Evolutionary conservation across 441 rosid species (phyloP).

Genomic region (Pelargonium cotyledonis): DNA sequence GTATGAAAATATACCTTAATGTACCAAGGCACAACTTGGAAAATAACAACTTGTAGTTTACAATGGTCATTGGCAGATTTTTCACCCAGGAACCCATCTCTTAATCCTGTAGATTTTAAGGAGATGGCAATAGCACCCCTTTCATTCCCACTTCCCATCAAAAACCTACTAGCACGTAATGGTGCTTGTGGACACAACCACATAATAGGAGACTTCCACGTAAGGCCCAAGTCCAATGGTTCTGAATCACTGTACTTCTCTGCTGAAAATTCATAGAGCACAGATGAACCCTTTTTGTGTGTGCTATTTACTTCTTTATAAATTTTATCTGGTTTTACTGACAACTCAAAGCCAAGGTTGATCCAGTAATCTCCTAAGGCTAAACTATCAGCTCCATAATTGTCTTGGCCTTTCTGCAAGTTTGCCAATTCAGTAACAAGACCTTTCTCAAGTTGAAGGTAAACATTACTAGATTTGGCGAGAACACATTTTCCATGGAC

Average conservation of each 20-base stretch:
- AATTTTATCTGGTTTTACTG: conserved; percentile 57
- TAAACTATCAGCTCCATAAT: conserved; percentile 16
- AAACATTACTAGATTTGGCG: conserved; percentile 63
- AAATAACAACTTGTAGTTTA: conserved; percentile 51
- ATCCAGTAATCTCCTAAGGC: conserved; percentile 27
- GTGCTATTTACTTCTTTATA: conserved; percentile 38
- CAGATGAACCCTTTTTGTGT: conserved; percentile 25
- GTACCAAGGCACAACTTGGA: conserved; percentile 98
- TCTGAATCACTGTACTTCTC: conserved; percentile 46
- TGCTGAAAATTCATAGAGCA: conserved; percentile 47
- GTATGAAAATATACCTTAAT: conserved; percentile 80
- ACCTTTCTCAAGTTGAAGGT: conserved; percentile 61
- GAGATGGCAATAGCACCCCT: conserved; percentile 91
- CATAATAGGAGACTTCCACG: conserved; percentile 61
- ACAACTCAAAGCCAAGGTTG: conserved; percentile 45
- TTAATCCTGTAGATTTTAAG: conserved; percentile 48
- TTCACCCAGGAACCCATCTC: conserved; percentile 21
- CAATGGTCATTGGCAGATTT: conserved; percentile 28
- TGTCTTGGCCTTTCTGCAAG: conserved; percentile 27
- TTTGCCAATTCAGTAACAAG: conserved; percentile 35
- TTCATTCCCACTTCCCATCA: conserved; percentile 97
- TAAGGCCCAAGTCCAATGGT: conserved; percentile 65
- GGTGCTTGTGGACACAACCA: conserved; percentile 77
- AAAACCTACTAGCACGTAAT: conserved; percentile 64
- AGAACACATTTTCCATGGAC: conserved; percentile 59